A percentile compares a stretch with the other conserved stretches of the same genome.
Evolutionary conservation across 148 eudicot genomes (phyloP).

Genomic region (Fagopyrum homotropicum): DNA sequence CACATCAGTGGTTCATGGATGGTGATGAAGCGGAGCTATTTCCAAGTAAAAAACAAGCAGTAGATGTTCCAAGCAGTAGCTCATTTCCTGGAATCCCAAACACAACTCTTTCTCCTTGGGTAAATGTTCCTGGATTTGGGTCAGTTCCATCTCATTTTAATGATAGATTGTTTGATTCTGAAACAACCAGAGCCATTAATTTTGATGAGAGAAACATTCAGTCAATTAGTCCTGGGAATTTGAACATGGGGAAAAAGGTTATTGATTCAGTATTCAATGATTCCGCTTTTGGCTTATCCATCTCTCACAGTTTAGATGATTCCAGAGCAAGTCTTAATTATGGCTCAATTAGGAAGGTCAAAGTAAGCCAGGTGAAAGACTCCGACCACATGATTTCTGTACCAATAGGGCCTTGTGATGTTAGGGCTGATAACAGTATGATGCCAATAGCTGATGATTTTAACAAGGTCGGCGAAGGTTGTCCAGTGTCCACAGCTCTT

Average conservation of each 20-base stretch:
- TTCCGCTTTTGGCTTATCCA: constrained; percentile 41
- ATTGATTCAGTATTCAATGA: constrained; percentile 35
- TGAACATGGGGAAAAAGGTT: constrained; percentile 31
- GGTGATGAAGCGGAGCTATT: constrained; percentile 43
- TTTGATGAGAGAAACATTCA: constrained; percentile 40
- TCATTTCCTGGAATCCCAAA: constrained; percentile 40
- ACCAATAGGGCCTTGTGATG: constrained; percentile 27
- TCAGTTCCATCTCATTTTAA: constrained; percentile 34
- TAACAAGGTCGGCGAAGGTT: constrained; percentile 31
- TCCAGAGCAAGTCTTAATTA: constrained; percentile 37
- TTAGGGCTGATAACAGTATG: constrained; percentile 27
- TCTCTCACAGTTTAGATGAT: constrained; percentile 39
- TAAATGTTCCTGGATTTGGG: constrained; percentile 34
- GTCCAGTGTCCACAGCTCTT: constrained; percentile 33
- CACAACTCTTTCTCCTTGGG: constrained; percentile 38
- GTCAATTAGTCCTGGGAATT: constrained; percentile 25
- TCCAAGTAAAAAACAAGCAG: constrained; percentile 67
- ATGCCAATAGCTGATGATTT: constrained; percentile 25
- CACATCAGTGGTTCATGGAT: constrained; percentile 61
- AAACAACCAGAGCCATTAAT: constrained; percentile 26
- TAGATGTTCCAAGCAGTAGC: constrained; percentile 38
- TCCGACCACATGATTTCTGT: constrained; percentile 39
- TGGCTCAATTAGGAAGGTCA: constrained; percentile 57
- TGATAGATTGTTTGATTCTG: constrained; percentile 35
- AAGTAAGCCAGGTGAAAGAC: constrained; percentile 59